These are phyloP conservation scores for Lipomyces spencermartinsiae DNA, from an alignment of 805 yeast species.

Conservation along the genomic window DNA sequence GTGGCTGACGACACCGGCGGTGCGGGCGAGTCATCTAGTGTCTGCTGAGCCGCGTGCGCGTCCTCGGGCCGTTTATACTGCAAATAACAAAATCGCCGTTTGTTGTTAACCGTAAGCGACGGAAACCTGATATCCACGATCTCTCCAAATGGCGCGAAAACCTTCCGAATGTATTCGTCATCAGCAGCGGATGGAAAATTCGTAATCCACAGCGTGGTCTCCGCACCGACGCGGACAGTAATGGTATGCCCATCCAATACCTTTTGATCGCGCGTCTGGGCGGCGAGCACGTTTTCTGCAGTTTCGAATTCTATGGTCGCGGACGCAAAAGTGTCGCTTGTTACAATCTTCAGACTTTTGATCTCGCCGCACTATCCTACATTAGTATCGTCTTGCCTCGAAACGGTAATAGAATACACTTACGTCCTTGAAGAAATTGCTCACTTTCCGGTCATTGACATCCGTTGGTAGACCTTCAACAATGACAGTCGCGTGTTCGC, in stretches of 20 bases:
- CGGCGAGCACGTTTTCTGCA: conserved; percentile 58
- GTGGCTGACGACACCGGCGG: conserved; percentile 12
- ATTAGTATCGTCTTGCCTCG: neutral
- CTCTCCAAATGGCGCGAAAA: conserved; percentile 53
- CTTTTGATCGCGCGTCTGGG: conserved; percentile 66
- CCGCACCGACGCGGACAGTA: conserved; percentile 52
- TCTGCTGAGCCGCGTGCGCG: conserved; percentile 54
- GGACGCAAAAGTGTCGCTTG: conserved; percentile 36
- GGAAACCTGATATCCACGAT: conserved; percentile 68
- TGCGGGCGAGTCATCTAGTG: conserved; percentile 49
- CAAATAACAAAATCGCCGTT: conserved; percentile 75
- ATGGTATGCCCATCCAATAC: conserved; percentile 50
- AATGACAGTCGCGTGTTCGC: conserved; percentile 63
- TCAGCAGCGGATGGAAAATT: conserved; percentile 69
- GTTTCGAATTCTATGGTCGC: conserved; percentile 67
- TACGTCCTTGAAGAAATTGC: conserved; percentile 55
- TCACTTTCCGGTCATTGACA: conserved; percentile 51
- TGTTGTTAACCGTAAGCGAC: conserved; percentile 58
- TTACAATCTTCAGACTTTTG: conserved; percentile 36
- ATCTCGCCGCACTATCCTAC: conserved; percentile 60
- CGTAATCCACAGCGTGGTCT: conserved; percentile 71
- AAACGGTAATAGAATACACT: conserved; percentile 1
- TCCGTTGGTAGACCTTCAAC: conserved; percentile 56
- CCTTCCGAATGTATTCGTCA: conserved; percentile 48
- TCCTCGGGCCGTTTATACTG: conserved; percentile 56